Base-by-base conservation (phyloP, 108 stramenopile genomes). In the Pelagomonas calceolata region DNA sequence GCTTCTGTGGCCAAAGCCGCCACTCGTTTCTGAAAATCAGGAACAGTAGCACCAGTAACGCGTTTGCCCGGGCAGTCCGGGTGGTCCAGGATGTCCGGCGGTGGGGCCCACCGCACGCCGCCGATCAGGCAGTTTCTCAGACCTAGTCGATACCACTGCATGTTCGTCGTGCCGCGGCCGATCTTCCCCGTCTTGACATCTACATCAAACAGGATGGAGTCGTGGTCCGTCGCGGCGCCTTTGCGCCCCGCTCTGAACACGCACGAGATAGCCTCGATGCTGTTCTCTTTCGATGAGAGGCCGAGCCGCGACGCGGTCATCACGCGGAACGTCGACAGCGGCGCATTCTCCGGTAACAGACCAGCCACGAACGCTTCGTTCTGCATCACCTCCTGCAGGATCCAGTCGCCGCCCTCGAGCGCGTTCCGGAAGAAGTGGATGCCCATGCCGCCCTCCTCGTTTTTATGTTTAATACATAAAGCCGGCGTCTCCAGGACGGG, bases 371-470 rank as follows among this genome's bases (percentile, higher is more conserved):
- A 79, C 15, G 45, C 78, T 30, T 76, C 73, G 71, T 87, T 87
- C 31, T 68, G 43, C 32, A 86, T 66, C 34, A 76, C 65, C 64
- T 97, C 93, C 73, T 99, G 98, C 65, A 97, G 92, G 64, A 99
- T 99, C 97, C 97, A 98, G 79, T 95, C 93, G 12, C 97, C 97
- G 21, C 95, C 96, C 16, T 68, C 85, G 4, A 86, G 79, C 0
- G 98, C 98, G 81, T 95, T 96, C 65, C 85, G 88, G 76, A 87
- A 99, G 70, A 96, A 96, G 68, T 89, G 78, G 39, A 97, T 92
- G 60, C 98, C 96, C 84, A 99, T 78, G 16, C 98, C 98, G 32
- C 98, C 98, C 77, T 98, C 97, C 74, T 96, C 95, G 67, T 95
- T 95, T 7, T 91, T 88, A 78, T 97, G 92, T 78, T 99, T 99